Evolutionary conservation across 2,329 filamentous ascomycete species (phyloP), one percentile per base, ranked within the genome.

Genomic region (Cadophora gregata): DNA sequence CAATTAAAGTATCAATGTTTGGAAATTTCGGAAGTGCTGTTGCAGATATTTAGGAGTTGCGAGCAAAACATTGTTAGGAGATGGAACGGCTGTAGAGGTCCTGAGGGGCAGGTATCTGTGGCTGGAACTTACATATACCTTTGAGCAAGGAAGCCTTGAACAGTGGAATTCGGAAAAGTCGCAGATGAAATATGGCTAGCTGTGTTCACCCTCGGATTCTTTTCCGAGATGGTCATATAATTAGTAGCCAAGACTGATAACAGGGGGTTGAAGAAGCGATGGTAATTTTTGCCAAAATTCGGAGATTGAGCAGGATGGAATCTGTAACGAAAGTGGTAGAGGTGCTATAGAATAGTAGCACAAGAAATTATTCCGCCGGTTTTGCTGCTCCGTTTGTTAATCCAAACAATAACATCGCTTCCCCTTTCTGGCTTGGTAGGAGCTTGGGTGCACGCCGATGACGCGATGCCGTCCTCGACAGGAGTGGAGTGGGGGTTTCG

Each of bases 331-430:
- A 29, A 27, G 12, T 3, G 16, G 16, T 6, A 29, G 2, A 14
- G 29, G 12, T 7, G 0, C 10, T 51, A 25, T 31, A 53, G 1
- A 53, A 53, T 2, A 9, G 50, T 7, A 8, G 14, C 16, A 31
- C 25, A n/a, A 5, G 27, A 19, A 53, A 53, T 53, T 53, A 53
- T 8, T 53, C 50, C 50, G 50, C n/a, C n/a, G n/a, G n/a, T n/a
- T n/a, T n/a, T n/a, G n/a, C n/a, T n/a, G n/a, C n/a, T n/a, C n/a
- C 14, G 16, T 31, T 31, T 7, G n/a, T 31, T 27, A 6, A 27
- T 31, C 9, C 48, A 48, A 48, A 50, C 42, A 61, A 61, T n/a
- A 48, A 61, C 59, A 61, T 61, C 59, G 59, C 59, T 61, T 14
- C 42, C 16, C 38, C 42, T 59, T 50, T 61, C 59, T 58, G 33